phyloP scores from a whole-genome alignment of 352 stramenopile species.

The Phytopythium sindhum region DNA sequence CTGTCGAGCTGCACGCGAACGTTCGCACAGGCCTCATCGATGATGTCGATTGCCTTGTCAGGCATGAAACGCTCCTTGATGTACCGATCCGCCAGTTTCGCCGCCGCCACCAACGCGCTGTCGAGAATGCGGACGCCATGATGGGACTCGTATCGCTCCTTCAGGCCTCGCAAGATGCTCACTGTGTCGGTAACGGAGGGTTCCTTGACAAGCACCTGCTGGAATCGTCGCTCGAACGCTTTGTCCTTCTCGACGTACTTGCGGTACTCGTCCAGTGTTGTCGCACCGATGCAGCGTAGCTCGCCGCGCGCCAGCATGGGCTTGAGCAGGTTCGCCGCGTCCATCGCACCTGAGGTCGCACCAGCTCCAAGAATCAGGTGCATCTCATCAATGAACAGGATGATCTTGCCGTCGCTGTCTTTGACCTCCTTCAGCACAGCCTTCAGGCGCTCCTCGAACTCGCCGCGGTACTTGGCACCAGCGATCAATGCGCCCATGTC shows the following conservation, averaged over 20 bases:
- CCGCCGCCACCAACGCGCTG: conserved; percentile 91
- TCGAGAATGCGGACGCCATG: conserved; percentile 96
- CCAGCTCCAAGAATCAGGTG: conserved; percentile 96
- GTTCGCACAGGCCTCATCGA: conserved; percentile 93
- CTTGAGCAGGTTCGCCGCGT: conserved; percentile 98
- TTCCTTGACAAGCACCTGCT: conserved; percentile 94
- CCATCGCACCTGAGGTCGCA: conserved; percentile 91
- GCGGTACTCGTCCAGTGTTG: conserved; percentile 97
- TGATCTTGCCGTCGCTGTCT: conserved; percentile 93
- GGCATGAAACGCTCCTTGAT: conserved; percentile 91
- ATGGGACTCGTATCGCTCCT: conserved; percentile 96
- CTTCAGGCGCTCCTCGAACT: conserved; percentile 98
- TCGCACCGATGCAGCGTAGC: conserved; percentile 97
- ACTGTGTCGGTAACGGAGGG: conserved; percentile 94
- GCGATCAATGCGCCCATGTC: conserved; percentile 97
- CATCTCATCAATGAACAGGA: conserved; percentile 99
- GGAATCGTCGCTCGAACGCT: conserved; percentile 97
- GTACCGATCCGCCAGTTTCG: conserved; percentile 93
- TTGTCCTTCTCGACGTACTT: conserved; percentile 98
- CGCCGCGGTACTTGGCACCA: conserved; percentile 96
- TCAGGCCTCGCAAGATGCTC: conserved; percentile 94
- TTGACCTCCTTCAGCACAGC: conserved; percentile 93
- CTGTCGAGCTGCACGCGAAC: conserved; percentile 93
- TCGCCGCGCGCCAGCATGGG: conserved; percentile 95
- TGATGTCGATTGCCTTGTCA: conserved; percentile 94